Conservation (phyloP, 148 eudicot genomes). For the Rhododendron simsii region DNA sequence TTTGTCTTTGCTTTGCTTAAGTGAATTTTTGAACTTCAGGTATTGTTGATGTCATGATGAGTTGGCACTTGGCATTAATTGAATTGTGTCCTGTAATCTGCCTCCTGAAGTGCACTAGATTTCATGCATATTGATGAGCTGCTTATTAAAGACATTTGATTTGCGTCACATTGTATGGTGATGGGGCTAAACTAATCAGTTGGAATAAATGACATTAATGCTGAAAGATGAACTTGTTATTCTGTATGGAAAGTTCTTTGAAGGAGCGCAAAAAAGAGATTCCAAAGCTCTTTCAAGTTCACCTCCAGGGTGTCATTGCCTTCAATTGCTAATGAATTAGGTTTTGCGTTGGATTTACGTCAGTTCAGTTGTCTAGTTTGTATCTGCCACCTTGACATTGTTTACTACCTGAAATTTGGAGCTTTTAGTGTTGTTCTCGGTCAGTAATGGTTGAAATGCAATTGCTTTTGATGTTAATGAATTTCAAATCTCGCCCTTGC, state of each 20-base stretch:
- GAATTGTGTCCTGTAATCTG: background rate
- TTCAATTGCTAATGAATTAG: background rate
- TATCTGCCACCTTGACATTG: background rate
- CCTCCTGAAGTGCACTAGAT: background rate
- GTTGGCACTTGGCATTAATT: background rate
- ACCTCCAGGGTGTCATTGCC: background rate
- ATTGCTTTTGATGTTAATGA: background rate
- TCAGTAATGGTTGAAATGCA: background rate
- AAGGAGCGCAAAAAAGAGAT: background rate
- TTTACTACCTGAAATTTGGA: background rate
- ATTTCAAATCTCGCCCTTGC: background rate
- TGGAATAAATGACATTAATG: background rate
- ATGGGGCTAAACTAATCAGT: background rate
- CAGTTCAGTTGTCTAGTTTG: background rate
- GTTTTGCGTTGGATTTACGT: background rate
- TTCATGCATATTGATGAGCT: background rate
- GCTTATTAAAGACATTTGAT: background rate
- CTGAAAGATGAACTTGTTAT: background rate
- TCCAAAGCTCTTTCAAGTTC: background rate
- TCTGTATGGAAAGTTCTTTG: background rate
- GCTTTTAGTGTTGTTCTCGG: background rate
- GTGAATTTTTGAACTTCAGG: background rate
- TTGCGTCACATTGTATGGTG: background rate
- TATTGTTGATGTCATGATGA: background rate
- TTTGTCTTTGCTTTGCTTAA: background rate